These are phyloP conservation scores for Tolypocladium amazonense DNA, from an alignment of 2,329 filamentous ascomycete species.

Conservation along the genomic window DNA sequence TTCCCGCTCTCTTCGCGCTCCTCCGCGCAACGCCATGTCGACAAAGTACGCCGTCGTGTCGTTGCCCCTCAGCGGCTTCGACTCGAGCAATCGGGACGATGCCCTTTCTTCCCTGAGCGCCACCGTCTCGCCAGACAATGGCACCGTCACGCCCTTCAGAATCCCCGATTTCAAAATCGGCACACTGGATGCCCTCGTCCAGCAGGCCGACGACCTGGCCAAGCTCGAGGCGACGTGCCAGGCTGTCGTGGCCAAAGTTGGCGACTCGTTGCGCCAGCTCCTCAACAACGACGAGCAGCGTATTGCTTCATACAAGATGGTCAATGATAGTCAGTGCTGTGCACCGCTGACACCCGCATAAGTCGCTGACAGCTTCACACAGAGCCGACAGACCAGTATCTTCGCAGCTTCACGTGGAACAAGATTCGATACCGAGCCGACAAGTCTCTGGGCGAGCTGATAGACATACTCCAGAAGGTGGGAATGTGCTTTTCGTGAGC, in stretches of 20 bases:
- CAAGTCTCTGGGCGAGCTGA: constrained; percentile 76
- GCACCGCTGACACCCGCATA: neutral
- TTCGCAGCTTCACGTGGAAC: constrained; percentile 88
- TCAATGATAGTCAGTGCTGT: constrained; percentile 71
- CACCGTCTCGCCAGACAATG: constrained; percentile 64
- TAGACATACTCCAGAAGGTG: constrained; percentile 82
- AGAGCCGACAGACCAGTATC: constrained; percentile 95
- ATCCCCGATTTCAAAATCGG: constrained; percentile 97
- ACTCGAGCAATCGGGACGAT: constrained; percentile 69
- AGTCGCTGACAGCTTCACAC: constrained; percentile 14
- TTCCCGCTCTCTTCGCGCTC: neutral
- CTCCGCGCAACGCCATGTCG: constrained; percentile 25
- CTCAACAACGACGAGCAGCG: constrained; percentile 78
- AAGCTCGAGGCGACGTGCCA: constrained; percentile 79
- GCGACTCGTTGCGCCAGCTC: constrained; percentile 72
- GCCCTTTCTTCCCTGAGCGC: constrained; percentile 66
- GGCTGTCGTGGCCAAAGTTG: constrained; percentile 76
- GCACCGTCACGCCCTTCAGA: constrained; percentile 63
- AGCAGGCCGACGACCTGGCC: constrained; percentile 88
- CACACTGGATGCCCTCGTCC: constrained; percentile 85
- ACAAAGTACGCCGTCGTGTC: constrained; percentile 80
- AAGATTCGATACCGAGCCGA: constrained; percentile 95
- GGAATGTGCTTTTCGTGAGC: neutral
- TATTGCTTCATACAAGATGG: constrained; percentile 76
- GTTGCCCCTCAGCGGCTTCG: constrained; percentile 76